Base-by-base conservation (phyloP, 768 basidiomycete species). In the Auricularia cornea region DNA sequence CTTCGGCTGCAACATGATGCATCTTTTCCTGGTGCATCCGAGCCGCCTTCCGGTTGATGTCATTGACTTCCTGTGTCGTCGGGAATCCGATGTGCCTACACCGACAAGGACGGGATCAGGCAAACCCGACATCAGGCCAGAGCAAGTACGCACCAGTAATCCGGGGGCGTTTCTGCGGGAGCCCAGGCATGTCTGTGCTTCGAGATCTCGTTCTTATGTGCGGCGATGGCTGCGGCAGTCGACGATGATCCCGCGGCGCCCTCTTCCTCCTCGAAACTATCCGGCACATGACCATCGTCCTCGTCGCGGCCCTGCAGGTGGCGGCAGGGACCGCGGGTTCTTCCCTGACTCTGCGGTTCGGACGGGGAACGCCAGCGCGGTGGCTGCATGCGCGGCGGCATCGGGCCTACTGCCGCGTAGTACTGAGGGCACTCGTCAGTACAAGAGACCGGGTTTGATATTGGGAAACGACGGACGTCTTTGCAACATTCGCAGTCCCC, bases 401-500 rank as follows among this genome's bases (percentile, higher is more conserved):
- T 77, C 3, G 88, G 84, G 0, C 88, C 90, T 16, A 95, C 75
- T 0, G 83, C 86, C 63, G 85, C 81, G 70, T 94, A 93, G 68
- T 92, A 94, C 92, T 94, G 65, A 10, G 29, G n/a, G 23, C 41
- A 35, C 38, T 59, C 61, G 33, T 26, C 38, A 64, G 60, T 28
- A 62, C 41, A 31, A 35, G 41, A 65, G 33, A 29, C 38, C 4
- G 18, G 14, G 44, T n/a, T n/a, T n/a, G n/a, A n/a, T n/a, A n/a
- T n/a, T n/a, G n/a, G n/a, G n/a, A n/a, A 30, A 23, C 31, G 26
- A 74, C 83, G 63, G 69, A 92, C 93, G 59, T 86, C 87, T 44
- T 78, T 83, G 71, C 94, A 96, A 64, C 86, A 88, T 66, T 90
- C 89, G 71, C 92, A 96, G 66, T 92, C 90, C 2, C 80, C 84